These are phyloP conservation scores for Pythium guiyangense DNA, from an alignment of 352 stramenopile genomes.

Conservation along the genomic window DNA sequence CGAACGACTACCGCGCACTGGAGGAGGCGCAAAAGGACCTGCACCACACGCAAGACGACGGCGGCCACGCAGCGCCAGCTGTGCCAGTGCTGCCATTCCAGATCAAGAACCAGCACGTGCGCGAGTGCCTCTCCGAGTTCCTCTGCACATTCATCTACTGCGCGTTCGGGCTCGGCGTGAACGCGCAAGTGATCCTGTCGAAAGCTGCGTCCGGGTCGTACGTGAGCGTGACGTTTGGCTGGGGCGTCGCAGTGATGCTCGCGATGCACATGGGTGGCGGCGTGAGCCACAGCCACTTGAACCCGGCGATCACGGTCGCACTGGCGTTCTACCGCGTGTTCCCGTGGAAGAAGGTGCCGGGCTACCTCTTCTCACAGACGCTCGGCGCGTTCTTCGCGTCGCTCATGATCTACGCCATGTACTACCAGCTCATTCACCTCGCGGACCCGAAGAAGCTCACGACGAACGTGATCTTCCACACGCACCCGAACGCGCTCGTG, in stretches of 20 bases:
- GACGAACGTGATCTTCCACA: constrained; percentile 25
- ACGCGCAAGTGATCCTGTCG: constrained; percentile 22
- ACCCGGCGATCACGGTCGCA: constrained; percentile 32
- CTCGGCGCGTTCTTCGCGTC: constrained; percentile 22
- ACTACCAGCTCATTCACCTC: constrained; percentile 23
- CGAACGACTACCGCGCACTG: no score
- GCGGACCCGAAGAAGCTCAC: constrained; percentile 14
- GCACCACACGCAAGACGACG: no score
- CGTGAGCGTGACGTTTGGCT: constrained; percentile 27
- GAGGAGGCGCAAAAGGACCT: no score
- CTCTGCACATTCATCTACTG: constrained; percentile 29
- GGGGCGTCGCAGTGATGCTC: constrained; percentile 38
- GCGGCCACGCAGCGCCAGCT: no score
- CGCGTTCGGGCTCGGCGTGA: constrained; percentile 24
- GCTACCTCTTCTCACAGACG: constrained; percentile 23
- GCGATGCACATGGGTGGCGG: constrained; percentile 27
- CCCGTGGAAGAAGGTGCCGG: constrained; percentile 17
- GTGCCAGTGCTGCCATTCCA: no score
- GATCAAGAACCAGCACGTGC: constrained; percentile 20
- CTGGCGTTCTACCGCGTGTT: constrained; percentile 21
- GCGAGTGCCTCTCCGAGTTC: constrained; percentile 39
- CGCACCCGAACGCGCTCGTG: constrained; percentile 21
- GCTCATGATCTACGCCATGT: constrained; percentile 26
- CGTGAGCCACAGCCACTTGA: constrained; percentile 33
- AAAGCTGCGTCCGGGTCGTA: constrained; percentile 11